phyloP scores from a whole-genome alignment of 345 rosid genomes.

The Abelmoschus esculentus region DNA sequence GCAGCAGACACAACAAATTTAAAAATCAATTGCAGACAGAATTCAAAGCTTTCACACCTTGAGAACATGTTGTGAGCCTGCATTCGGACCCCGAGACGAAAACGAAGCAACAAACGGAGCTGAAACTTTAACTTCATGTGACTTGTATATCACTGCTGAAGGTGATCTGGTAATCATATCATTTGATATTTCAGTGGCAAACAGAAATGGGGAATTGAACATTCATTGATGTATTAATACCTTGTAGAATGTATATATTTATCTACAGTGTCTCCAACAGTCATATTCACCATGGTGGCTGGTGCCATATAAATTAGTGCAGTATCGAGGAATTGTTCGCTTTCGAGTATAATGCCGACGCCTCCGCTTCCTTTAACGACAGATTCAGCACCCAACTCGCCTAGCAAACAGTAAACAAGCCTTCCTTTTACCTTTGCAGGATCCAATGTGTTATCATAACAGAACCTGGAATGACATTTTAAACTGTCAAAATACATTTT shows the following conservation, averaged over 20 bases:
- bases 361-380: conserved; percentile 61
- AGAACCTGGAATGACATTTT: conserved; percentile 33
- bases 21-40: background rate
- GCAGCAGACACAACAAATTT: background rate
- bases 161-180: conserved; percentile 43
- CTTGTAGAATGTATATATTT: conserved; percentile 57
- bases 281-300: conserved; percentile 51
- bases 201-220: background rate
- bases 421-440: conserved; percentile 63
- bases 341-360: conserved; percentile 44
- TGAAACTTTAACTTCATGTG: conserved; percentile 40
- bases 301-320: conserved; percentile 81
- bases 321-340: conserved; percentile 48
- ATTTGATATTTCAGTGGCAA: background rate
- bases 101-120: conserved; percentile 84
- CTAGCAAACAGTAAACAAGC: conserved; percentile 49
- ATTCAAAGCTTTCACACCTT: conserved; percentile 36
- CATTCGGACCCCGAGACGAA: conserved; percentile 90
- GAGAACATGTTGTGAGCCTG: conserved; percentile 58
- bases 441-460: conserved; percentile 50
- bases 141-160: conserved; percentile 51
- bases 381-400: conserved; percentile 46
- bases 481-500: too few relatives aligned
- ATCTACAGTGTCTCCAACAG: conserved; percentile 37
- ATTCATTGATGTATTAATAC: conserved; percentile 17